These are phyloP conservation scores for Ophiostoma quercus DNA, from an alignment of 2,329 filamentous ascomycete species.

Conservation along the genomic window DNA sequence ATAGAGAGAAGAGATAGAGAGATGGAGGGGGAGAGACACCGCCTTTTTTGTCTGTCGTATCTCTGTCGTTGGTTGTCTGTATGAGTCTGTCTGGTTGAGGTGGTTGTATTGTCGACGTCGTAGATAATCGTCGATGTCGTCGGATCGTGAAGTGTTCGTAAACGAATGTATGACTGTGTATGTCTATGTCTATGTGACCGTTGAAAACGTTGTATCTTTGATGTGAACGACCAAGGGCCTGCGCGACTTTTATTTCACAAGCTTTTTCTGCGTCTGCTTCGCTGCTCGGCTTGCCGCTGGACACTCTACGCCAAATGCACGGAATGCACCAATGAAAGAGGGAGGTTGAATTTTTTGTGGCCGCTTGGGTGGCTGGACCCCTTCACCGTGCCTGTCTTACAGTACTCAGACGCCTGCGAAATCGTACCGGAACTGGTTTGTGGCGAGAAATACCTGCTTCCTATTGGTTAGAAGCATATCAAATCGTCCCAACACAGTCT, in stretches of 20 bases:
- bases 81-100: not conserved
- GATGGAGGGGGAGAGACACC: not conserved
- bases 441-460: slow-evolving; percentile 6
- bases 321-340: not conserved
- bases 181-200: not conserved
- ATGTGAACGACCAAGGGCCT: not conserved
- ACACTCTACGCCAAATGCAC: not conserved
- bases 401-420: not conserved
- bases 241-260: slow-evolving; percentile 10
- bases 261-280: not conserved
- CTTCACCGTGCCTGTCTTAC: not conserved
- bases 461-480: not conserved
- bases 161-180: not conserved
- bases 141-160: not conserved
- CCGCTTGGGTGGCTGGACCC: not conserved
- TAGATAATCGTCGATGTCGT: not conserved
- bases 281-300: not conserved
- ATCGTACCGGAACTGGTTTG: slow-evolving; percentile 1
- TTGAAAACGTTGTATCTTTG: not conserved
- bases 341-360: slow-evolving; percentile 7
- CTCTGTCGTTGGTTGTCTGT: not conserved
- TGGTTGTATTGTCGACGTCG: not conserved
- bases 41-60: not conserved
- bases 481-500: not conserved
- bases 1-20: not conserved